Conservation (phyloP, 768 basidiomycete genomes). For the Lyophyllum decastes region DNA sequence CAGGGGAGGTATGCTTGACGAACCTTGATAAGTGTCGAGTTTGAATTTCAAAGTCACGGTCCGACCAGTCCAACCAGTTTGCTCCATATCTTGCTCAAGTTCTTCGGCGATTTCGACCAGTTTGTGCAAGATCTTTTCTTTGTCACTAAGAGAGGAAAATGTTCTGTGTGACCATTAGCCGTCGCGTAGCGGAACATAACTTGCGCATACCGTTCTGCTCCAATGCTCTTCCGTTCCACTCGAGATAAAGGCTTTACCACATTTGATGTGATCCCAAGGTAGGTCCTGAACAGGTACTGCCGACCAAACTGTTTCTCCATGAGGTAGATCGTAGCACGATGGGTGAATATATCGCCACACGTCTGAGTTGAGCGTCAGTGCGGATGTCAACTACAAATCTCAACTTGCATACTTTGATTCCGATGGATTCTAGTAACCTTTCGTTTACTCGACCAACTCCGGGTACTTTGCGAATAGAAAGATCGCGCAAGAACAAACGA, state of each 20-base stretch:
- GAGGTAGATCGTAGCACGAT: constrained; percentile 71
- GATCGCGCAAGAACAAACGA: constrained; percentile 72
- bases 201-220: constrained; percentile 71
- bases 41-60: constrained; percentile 95
- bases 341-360: constrained; percentile 85
- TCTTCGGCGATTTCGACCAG: constrained; percentile 81
- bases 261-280: constrained; percentile 88
- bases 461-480: constrained; percentile 85
- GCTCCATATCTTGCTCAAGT: constrained; percentile 77
- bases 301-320: constrained; percentile 91
- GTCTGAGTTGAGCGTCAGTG: constrained; percentile 44
- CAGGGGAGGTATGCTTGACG: constrained; percentile 1
- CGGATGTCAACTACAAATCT: not conserved
- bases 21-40: constrained; percentile 85
- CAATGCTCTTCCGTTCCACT: constrained; percentile 90
- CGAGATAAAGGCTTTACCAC: constrained; percentile 72
- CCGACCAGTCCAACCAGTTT: constrained; percentile 82
- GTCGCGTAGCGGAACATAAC: not conserved
- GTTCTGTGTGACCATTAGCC: constrained; percentile 49
- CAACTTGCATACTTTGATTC: constrained; percentile 64
- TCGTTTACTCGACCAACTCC: constrained; percentile 93
- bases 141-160: constrained; percentile 68
- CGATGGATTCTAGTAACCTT: constrained; percentile 81
- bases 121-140: constrained; percentile 68
- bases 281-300: constrained; percentile 69